These are phyloP conservation scores for Alloascoidea hylecoeti DNA, from an alignment of 805 yeast genomes.

Conservation along the genomic window DNA sequence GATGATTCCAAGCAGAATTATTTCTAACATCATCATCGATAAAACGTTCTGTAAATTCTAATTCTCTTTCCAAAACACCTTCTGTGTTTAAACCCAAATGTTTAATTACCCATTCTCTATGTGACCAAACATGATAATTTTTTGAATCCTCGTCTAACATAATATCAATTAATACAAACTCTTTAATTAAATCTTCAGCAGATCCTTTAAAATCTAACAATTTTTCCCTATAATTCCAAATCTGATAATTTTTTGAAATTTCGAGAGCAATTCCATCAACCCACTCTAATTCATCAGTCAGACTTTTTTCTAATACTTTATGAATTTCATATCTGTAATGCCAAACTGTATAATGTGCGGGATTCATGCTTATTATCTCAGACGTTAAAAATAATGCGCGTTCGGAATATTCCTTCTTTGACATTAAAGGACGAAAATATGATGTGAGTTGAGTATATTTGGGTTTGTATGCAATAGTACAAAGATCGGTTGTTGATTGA, in stretches of 20 bases:
- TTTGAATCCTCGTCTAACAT: slow-evolving; percentile 74
- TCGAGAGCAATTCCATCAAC: slow-evolving; percentile 59
- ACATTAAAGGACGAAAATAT: slow-evolving; percentile 43
- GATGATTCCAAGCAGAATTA: slow-evolving; percentile 89
- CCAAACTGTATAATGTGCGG: slow-evolving; percentile 94
- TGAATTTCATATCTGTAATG: slow-evolving; percentile 21
- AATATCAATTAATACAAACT: slow-evolving; percentile 45
- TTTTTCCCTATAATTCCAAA: slow-evolving; percentile 87
- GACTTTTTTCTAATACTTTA: slow-evolving; percentile 14
- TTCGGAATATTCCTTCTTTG: slow-evolving; percentile 43
- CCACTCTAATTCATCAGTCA: slow-evolving; percentile 60
- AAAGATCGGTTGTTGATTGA: slow-evolving; percentile 15
- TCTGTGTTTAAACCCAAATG: slow-evolving; percentile 38
- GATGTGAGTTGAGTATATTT: slow-evolving; percentile 57
- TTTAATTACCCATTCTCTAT: slow-evolving; percentile 69
- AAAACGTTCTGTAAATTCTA: slow-evolving; percentile 30
- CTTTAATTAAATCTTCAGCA: slow-evolving; percentile 22
- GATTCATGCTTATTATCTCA: slow-evolving; percentile 47
- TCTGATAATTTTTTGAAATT: slow-evolving; percentile 86
- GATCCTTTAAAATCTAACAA: slow-evolving; percentile 22
- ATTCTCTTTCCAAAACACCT: slow-evolving; percentile 28
- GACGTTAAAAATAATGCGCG: slow-evolving; percentile 61
- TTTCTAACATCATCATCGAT: slow-evolving; percentile 60
- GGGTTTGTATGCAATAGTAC: slow-evolving; percentile 41
- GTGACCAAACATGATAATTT: slow-evolving; percentile 95